Evolutionary conservation across 352 stramenopile species (phyloP), one percentile per base, ranked within the genome.

Genomic region (Hyaloperonospora arabidopsidis): DNA sequence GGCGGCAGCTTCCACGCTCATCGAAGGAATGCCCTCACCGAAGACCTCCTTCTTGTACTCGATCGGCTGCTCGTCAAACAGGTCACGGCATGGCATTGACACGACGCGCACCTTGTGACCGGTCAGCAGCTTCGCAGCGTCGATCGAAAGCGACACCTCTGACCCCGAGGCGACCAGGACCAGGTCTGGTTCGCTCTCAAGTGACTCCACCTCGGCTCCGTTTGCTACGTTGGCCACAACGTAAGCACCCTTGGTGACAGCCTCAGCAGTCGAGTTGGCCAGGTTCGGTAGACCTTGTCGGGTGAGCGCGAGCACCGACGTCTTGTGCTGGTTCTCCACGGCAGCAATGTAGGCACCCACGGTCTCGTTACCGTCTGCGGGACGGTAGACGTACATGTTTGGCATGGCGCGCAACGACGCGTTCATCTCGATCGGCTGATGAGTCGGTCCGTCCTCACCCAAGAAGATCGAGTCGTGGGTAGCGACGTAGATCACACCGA

Each of bases 401-500:
- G 96, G 97, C 84, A 98, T 99, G 29, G 86, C 84, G 46, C 97
- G 87, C 28, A 99, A 68, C 61, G 81, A 86, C 54, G 96, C 92
- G 69, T 98, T 89, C 72, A 97, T 98, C 79, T 99, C 97, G 52
- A 99, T 96, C 25, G 97, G 97, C 82, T 99, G 97, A 78, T 99
- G 97, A 55, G 97, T 99, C 45, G 97, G 97, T 56, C 97, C 97
- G 74, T 99, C 97, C 74, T 99, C 97, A 46, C 97, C 97, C 23
- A 99, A 72, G 57, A 97, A 97, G 78, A 99, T 99, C n/a, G 84
- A 97, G 81, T 99, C 97, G 81, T 99, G 97, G 22, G 97, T 99
- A 61, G 98, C 97, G 32, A 99, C 80, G 78, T 98, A 99, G 48
- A 99, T 81, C 34, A 99, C 83, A 57, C 93, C 92, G 57, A 98